Conservation (phyloP, 202 grass and related monocot species). For the Schoenoplectus triqueter region DNA sequence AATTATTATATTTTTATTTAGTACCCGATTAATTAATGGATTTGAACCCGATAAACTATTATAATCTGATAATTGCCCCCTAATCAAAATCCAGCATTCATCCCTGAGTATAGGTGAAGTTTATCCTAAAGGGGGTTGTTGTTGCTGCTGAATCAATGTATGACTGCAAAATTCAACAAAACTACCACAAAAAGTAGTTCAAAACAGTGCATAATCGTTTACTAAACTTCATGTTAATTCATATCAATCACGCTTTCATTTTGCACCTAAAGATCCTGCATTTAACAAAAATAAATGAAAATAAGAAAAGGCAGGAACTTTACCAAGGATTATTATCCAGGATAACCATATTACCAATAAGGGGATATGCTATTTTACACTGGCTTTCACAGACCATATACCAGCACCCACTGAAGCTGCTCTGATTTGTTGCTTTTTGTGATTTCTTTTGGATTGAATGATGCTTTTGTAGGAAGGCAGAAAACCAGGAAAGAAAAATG, state of each 20-base stretch:
- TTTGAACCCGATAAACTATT: no score
- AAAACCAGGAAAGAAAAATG: no score
- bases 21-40: no score
- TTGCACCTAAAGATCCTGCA: slow-evolving; percentile 11
- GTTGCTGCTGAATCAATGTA: slow-evolving; percentile 1
- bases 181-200: neutral
- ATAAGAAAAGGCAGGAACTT: neutral
- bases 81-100: no score
- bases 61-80: no score
- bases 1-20: no score
- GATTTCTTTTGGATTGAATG: neutral
- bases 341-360: neutral
- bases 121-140: neutral
- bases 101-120: neutral
- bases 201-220: neutral
- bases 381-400: neutral
- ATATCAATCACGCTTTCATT: neutral
- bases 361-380: neutral
- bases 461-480: neutral
- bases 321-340: slow-evolving; percentile 2
- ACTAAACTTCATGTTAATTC: neutral
- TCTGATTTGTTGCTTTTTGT: neutral
- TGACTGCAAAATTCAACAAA: slow-evolving; percentile 11
- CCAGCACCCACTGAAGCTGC: neutral
- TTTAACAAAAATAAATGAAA: slow-evolving; percentile 26